Conservation (phyloP, 306 rosid species). For the Mucuna pruriens region DNA sequence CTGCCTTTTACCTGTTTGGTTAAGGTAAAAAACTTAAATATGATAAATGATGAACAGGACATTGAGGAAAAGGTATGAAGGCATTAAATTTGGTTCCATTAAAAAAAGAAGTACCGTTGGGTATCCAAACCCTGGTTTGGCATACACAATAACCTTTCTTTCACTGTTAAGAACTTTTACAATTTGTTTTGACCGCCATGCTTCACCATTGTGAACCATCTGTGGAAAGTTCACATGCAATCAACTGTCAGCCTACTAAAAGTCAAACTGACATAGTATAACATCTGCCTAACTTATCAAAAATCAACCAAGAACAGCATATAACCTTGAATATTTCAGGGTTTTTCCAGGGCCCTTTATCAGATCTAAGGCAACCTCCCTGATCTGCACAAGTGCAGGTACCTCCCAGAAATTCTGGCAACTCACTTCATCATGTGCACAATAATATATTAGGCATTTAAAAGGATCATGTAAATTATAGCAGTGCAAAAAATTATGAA, state of each 20-base stretch:
- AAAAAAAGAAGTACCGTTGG: slow-evolving; percentile 64
- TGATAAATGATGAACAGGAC: not conserved
- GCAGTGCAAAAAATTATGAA: not conserved
- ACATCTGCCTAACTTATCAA: not conserved
- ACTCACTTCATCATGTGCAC: slow-evolving; percentile 67
- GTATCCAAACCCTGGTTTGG: slow-evolving; percentile 86
- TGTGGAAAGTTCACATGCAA: slow-evolving; percentile 42
- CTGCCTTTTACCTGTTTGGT: slow-evolving; percentile 84
- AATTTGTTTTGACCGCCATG: slow-evolving; percentile 84
- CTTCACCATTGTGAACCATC: slow-evolving; percentile 90
- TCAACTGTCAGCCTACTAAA: slow-evolving; percentile 27
- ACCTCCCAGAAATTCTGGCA: slow-evolving; percentile 99
- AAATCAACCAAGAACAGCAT: slow-evolving; percentile 12
- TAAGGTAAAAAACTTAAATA: slow-evolving; percentile 20
- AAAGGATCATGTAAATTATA: slow-evolving; percentile 10
- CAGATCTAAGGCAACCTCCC: slow-evolving; percentile 95
- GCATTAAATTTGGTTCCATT: slow-evolving; percentile 20
- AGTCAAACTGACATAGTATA: not conserved
- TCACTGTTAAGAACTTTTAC: slow-evolving; percentile 87
- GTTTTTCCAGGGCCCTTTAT: slow-evolving; percentile 98
- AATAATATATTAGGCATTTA: slow-evolving; percentile 32
- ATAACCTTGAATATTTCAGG: slow-evolving; percentile 89
- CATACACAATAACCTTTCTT: slow-evolving; percentile 89
- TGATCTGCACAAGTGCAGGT: slow-evolving; percentile 83
- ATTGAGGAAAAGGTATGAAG: not conserved